A percentile compares a stretch with the other conserved stretches of the same genome.
Conservation (phyloP, 2,329 filamentous ascomycete species). For the Stachybotrys chartarum region DNA sequence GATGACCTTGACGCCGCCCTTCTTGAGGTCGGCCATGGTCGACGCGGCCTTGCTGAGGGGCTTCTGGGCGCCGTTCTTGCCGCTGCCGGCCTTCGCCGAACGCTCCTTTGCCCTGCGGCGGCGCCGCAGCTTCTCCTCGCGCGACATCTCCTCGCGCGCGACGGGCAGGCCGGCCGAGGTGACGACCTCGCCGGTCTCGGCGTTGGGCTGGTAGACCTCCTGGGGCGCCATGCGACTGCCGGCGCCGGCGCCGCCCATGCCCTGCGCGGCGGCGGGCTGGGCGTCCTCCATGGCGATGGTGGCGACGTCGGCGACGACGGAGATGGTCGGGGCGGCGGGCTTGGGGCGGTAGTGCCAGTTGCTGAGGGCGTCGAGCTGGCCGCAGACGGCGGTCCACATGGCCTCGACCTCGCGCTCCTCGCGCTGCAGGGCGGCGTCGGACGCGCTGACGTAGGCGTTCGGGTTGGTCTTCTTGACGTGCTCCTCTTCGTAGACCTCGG, state of each 20-base stretch:
- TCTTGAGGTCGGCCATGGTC: slow-evolving; percentile 64
- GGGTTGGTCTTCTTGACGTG: slow-evolving; percentile 74
- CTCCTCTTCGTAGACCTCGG: slow-evolving; percentile 91
- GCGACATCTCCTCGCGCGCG: slow-evolving; percentile 76
- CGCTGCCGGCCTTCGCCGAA: slow-evolving; percentile 57
- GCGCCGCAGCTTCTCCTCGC: slow-evolving; percentile 74
- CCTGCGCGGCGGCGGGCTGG: slow-evolving; percentile 74
- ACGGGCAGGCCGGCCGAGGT: slow-evolving; percentile 71
- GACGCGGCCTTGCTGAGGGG: slow-evolving; percentile 49
- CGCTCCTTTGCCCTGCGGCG: slow-evolving; percentile 81
- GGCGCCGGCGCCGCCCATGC: slow-evolving; percentile 56
- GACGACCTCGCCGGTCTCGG: slow-evolving; percentile 63
- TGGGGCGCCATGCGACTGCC: slow-evolving; percentile 82
- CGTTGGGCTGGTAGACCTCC: slow-evolving; percentile 78
- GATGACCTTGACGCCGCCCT: slow-evolving; percentile 86
- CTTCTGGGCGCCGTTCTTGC: slow-evolving; percentile 26
- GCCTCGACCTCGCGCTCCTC: slow-evolving; percentile 77
- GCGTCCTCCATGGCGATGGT: slow-evolving; percentile 93
- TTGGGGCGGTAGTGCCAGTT: slow-evolving; percentile 96
- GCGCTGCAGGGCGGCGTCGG: slow-evolving; percentile 73
- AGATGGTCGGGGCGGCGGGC: slow-evolving; percentile 71
- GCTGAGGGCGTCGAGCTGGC: slow-evolving; percentile 78
- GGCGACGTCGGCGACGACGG: slow-evolving; percentile 84
- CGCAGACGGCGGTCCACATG: slow-evolving; percentile 75
- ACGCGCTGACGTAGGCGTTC: slow-evolving; percentile 69